These are phyloP conservation scores for Cryphonectria carpinicola DNA, from an alignment of 2,329 filamentous ascomycete species.

Conservation along the genomic window DNA sequence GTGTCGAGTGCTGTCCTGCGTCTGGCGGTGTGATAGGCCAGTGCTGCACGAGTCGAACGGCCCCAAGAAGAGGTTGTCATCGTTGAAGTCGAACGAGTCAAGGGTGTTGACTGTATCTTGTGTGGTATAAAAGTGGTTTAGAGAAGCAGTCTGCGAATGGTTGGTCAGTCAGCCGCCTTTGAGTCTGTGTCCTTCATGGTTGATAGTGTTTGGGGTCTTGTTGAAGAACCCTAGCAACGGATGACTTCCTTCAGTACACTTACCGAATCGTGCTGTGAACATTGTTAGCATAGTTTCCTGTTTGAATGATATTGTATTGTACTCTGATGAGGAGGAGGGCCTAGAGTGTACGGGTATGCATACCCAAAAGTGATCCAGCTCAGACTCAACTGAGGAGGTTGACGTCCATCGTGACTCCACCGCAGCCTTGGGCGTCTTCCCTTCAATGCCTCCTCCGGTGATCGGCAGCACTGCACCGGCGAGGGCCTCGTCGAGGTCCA, in stretches of 20 bases:
- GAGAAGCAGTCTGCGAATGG: slow-evolving; percentile 16
- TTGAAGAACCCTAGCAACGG: neutral
- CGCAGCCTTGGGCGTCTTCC: slow-evolving; percentile 14
- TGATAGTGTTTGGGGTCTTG: neutral
- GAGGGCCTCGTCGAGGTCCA: slow-evolving; percentile 16
- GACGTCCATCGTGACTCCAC: slow-evolving; percentile 27
- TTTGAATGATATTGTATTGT: neutral
- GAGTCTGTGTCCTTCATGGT: neutral
- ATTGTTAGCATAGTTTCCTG: neutral
- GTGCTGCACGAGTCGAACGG: slow-evolving; percentile 26
- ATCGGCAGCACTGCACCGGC: slow-evolving; percentile 11
- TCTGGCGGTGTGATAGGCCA: slow-evolving; percentile 13
- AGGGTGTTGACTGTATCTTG: slow-evolving; percentile 24
- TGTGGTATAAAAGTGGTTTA: slow-evolving; percentile 29
- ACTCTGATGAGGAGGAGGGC: neutral
- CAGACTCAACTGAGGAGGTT: slow-evolving; percentile 27
- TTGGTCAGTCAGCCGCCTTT: slow-evolving; percentile 6
- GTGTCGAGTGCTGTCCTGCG: slow-evolving; percentile 16
- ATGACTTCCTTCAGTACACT: neutral
- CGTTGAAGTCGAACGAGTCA: slow-evolving; percentile 26
- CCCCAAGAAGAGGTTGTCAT: slow-evolving; percentile 27
- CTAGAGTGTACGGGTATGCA: neutral
- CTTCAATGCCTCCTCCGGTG: slow-evolving; percentile 14
- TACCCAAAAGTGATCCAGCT: slow-evolving; percentile 26
- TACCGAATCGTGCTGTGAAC: slow-evolving; percentile 25